Conservation (phyloP, 768 basidiomycete species). For the Phanerochaete sordida region DNA sequence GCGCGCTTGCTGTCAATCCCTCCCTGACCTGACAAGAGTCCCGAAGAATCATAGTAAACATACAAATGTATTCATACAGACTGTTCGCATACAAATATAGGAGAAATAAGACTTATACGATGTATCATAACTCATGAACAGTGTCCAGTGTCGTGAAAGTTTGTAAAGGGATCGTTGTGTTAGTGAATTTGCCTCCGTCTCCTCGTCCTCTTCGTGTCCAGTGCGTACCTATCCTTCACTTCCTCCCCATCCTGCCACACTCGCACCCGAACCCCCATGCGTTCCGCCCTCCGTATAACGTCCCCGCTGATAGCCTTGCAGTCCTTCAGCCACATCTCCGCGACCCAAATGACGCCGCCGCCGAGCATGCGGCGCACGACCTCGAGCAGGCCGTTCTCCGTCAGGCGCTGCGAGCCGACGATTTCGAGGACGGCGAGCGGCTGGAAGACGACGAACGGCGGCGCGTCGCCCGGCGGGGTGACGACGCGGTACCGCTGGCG, state of each 20-base stretch:
- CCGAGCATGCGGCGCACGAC: constrained; percentile 13
- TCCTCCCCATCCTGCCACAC: constrained; percentile 9
- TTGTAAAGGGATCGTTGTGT: neutral
- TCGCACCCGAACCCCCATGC: constrained; percentile 10
- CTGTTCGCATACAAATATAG: neutral
- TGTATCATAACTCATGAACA: neutral
- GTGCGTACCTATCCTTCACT: constrained; percentile 1
- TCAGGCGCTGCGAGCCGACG: constrained; percentile 1
- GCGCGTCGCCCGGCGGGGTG: neutral
- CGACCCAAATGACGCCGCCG: constrained; percentile 10
- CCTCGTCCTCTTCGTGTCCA: neutral
- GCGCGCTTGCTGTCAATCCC: constrained; percentile 72
- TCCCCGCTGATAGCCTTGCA: constrained; percentile 6
- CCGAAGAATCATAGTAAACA: neutral
- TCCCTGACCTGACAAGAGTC: constrained; percentile 32
- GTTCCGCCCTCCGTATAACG: constrained; percentile 5
- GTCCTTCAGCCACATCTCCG: constrained; percentile 9
- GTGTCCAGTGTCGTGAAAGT: neutral
- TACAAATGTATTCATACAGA: neutral
- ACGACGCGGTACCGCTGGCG: constrained; percentile 9
- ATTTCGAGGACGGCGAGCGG: constrained; percentile 9
- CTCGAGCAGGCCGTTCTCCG: constrained; percentile 2
- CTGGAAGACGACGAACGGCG: constrained; percentile 1
- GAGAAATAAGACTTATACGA: neutral
- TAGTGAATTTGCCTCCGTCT: neutral